Evolutionary conservation across 495 filamentous ascomycete genomes (phyloP).

Genomic region (Talaromyces thailandensis): DNA sequence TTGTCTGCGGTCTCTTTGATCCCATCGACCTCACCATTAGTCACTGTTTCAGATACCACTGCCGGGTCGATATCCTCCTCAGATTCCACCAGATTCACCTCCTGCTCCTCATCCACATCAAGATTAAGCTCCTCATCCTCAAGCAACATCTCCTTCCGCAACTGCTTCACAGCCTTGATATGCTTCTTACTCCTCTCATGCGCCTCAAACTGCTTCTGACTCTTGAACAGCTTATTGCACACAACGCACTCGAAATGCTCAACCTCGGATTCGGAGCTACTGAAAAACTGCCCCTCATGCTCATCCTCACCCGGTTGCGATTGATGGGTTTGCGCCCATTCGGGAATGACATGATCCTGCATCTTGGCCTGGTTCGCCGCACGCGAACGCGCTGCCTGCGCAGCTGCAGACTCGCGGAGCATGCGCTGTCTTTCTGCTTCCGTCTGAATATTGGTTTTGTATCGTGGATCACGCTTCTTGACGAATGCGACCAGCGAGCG

Average conservation of each 20-base stretch:
- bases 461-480: constrained; percentile 87
- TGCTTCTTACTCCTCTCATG: constrained; percentile 98
- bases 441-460: constrained; percentile 55
- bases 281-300: constrained; percentile 43
- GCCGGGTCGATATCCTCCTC: not conserved
- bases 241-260: constrained; percentile 79
- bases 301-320: constrained; percentile 34
- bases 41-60: not conserved
- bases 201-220: constrained; percentile 81
- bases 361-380: constrained; percentile 72
- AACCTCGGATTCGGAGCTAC: constrained; percentile 45
- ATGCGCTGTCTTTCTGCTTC: constrained; percentile 73
- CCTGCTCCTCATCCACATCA: not conserved
- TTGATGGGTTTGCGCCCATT: constrained; percentile 60
- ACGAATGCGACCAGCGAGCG: constrained; percentile 77
- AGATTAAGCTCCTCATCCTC: constrained; percentile 48
- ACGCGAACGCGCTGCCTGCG: constrained; percentile 76
- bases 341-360: constrained; percentile 55
- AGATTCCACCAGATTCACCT: not conserved
- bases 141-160: constrained; percentile 73
- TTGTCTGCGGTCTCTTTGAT: not conserved
- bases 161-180: constrained; percentile 67
- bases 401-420: constrained; percentile 67
- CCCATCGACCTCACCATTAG: not conserved
- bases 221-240: constrained; percentile 89